Percentiles rank a stretch among this genome's conserved stretches.
Conservation (phyloP, 164 flowering plant genomes). For the Sedum album region DNA sequence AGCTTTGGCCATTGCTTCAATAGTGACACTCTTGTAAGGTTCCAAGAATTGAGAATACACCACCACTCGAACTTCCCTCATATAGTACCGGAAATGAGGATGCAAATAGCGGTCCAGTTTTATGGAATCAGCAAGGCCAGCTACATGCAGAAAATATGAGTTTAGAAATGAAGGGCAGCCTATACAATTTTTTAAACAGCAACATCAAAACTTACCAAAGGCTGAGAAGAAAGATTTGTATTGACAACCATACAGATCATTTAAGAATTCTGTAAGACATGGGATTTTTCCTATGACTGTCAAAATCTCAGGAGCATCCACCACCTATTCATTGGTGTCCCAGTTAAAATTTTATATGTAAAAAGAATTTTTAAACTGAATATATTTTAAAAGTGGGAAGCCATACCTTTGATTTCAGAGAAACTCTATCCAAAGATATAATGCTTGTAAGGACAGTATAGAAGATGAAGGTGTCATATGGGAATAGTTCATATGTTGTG, state of each 20-base stretch:
- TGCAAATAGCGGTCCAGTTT: constrained; percentile 85
- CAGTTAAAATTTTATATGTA: neutral
- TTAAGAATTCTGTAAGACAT: constrained; percentile 70
- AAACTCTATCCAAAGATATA: constrained; percentile 88
- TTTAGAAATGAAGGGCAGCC: neutral
- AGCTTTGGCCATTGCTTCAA: constrained; percentile 96
- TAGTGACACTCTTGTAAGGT: constrained; percentile 94
- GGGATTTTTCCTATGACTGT: constrained; percentile 90
- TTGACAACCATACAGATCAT: constrained; percentile 83
- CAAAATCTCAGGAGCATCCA: constrained; percentile 96
- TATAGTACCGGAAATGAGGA: constrained; percentile 90
- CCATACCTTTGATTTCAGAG: constrained; percentile 81
- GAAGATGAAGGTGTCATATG: constrained; percentile 88
- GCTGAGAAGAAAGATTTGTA: constrained; percentile 87
- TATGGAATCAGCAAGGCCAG: constrained; percentile 83
- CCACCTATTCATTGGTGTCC: constrained; percentile 46
- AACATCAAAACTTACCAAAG: constrained; percentile 54
- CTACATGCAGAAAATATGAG: constrained; percentile 24
- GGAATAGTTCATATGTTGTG: constrained; percentile 90
- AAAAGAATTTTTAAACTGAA: constrained; percentile 4
- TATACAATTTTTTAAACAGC: neutral
- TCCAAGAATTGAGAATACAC: constrained; percentile 96
- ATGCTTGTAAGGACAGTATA: constrained; percentile 91
- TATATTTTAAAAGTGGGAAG: neutral
- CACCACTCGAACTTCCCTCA: constrained; percentile 89